phyloP scores from a whole-genome alignment of 2,329 filamentous ascomycete genomes.

The Apiospora pterosperma region DNA sequence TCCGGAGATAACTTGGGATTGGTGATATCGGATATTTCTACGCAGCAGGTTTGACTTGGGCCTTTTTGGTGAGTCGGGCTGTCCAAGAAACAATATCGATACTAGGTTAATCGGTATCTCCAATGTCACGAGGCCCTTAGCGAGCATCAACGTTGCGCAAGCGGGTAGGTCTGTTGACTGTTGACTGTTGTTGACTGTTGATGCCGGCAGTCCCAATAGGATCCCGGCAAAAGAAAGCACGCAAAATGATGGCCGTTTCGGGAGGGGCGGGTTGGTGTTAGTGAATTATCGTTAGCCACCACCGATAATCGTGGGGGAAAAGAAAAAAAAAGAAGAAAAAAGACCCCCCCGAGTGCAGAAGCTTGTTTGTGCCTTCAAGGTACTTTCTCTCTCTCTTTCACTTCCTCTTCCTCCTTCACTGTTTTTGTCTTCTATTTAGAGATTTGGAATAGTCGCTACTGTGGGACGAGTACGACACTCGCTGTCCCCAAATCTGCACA shows the following conservation, averaged over 20 bases:
- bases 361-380: neutral
- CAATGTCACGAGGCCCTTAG: neutral
- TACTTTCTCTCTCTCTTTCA: neutral
- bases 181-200: neutral
- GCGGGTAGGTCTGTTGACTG: neutral
- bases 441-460: constrained; percentile 10
- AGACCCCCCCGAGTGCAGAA: neutral
- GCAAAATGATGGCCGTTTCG: neutral
- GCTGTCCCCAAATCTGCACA: constrained; percentile 18
- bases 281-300: neutral
- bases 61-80: neutral
- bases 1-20: neutral
- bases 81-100: neutral
- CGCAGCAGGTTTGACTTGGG: neutral
- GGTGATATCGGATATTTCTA: neutral
- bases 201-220: neutral
- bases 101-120: neutral
- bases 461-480: constrained; percentile 13
- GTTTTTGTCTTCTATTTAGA: constrained; percentile 7
- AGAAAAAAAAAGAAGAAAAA: too few species aligned
- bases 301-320: neutral
- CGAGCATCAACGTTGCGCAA: neutral
- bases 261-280: neutral
- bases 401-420: neutral
- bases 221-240: neutral